Evolutionary conservation across 1,284 basidiomycete species (phyloP), one percentile per base, ranked within the genome.

Genomic region (Athelia psychrophila): DNA sequence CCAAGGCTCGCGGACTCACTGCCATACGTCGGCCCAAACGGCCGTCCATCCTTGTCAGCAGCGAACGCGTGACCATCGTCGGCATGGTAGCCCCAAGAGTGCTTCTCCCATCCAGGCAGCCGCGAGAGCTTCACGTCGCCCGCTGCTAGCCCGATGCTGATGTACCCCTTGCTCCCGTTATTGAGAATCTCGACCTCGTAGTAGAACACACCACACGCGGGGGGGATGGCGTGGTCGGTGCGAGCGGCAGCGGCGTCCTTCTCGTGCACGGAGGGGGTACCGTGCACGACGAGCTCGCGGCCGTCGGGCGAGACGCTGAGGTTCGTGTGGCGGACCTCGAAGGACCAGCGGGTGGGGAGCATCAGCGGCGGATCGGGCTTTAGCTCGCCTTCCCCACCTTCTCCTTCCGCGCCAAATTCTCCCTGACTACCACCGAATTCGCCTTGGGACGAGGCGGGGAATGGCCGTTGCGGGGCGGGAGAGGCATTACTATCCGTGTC

Each of bases 1-100:
- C 59, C 33, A 52, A 46, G n/a, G n/a, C n/a, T n/a, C n/a, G n/a
- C n/a, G n/a, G n/a, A 15, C 82, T 60, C 62, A 91, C 90, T 81
- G 62, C 86, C 84, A 62, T 86, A 94, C 0, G 79, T 80, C 30
- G 87, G 84, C 8, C 88, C 88, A 66, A 88, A 95, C n/a, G 78
- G 69, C 50, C 77, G 78, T 6, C 91, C 91, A 33, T 76, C 79
- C 58, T 83, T 89, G 55, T 88, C 84, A 3, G 84, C 82, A 20
- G 86, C 81, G 69, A 91, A 93, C 2, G 84, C 78, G 57, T 78
- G 81, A 4, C 95, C 95, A 63, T 94, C 93, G 64, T 96, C 93
- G n/a, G 89, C 92, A 64, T 95, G 91, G 69, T 93, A 98, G 36
- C 93, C 94, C 87, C 91, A 96, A n/a, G 91, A 93, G 51, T 85